Base-by-base conservation (phyloP, 2,329 filamentous ascomycete genomes). In the Kalaharituber pfeilii region DNA sequence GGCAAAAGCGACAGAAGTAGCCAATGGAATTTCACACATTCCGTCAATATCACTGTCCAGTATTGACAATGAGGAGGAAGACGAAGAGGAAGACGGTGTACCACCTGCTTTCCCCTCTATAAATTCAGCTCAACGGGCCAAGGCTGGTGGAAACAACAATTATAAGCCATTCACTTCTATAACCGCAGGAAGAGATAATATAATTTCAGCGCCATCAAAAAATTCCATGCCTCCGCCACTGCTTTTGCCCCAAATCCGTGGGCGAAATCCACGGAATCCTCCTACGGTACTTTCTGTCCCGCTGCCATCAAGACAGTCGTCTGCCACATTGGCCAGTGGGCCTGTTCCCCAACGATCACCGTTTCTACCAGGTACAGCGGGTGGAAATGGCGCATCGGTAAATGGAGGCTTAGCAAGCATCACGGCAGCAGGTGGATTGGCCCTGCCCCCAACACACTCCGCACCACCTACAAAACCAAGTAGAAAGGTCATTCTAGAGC, bases 401-500 rank as follows among this genome's bases (percentile, higher is more conserved):
- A 13, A 51, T 53, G 9, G 49, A 2, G 20, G 53, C 49, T 18
- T 51, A 51, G 5, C 51, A 51, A 11, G 51, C 52, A 3, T 57
- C 53, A 6, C 54, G 20, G 50, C 11, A n/a, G 24, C 50, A 36
- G 15, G 20, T 11, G 53, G 53, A 11, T 50, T 57, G n/a, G 55
- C 53, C n/a, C 49, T 56, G 3, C 58, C 54, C 22, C 58, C 56
- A n/a, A 57, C 58, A 4, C 56, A 56, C 39, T 47, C 54, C 5
- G 56, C 55, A 36, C 54, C 56, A 7, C 56, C 56, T 22, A 29
- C 69, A 24, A 79, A 78, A 64, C 74, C 76, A 3, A 76, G 73
- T 9, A 77, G 76, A 67, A 84, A 89, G 65, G 84, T 95, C 3
- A 74, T 82, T 7, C 78, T 98, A 3, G 77, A 80, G n/a, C 91